Evolutionary conservation across 2,329 filamentous ascomycete genomes (phyloP), one percentile per base, ranked within the genome.

Genomic region (Aspergillus persii): DNA sequence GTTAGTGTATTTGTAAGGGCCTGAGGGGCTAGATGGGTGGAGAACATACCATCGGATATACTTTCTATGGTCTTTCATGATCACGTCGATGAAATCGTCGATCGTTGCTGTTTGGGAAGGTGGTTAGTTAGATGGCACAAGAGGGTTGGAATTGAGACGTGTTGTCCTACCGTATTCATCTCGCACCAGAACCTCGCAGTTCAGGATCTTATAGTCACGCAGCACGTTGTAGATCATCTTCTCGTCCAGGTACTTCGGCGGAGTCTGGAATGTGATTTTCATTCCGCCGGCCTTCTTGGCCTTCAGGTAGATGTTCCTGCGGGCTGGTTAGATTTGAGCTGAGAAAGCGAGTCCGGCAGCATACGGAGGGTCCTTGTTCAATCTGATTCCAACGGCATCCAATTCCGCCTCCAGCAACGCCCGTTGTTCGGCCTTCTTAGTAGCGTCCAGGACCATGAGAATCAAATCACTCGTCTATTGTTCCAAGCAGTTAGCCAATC

Each of bases 211-310:
- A 86, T 99, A 99, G 83, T 99, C 95, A 67, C 92, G 89, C 53
- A 99, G 83, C 72, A 99, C 97, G 80, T 96, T 97, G 83, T 89
- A 96, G 60, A 99, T 83, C 91, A 99, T 96, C 80, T 96, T 97
- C 77, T 99, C 94, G 77, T 99, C 95, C 59, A 99, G 82, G 61
- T 89, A 80, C 76, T 98, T 98, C 3, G 95, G 94, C 2, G 95
- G 90, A 4, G 86, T 79, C 71, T 92, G 89, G 79, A 99, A 99
- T 15, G 91, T 98, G 73, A 99, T 97, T 78, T 99, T 99, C 91
- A 99, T 95, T 61, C 96, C 95, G 58, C 95, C 95, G 0, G 94
- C 92, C 73, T 95, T 96, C 78, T 99, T 99, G 29, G 83, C 83
- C 77, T 99, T 99, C 59, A 99, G 85, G 74, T 98, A 98, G 76